Conservation (phyloP, 2,329 filamentous ascomycete species). For the Conoideocrella luteorostrata region DNA sequence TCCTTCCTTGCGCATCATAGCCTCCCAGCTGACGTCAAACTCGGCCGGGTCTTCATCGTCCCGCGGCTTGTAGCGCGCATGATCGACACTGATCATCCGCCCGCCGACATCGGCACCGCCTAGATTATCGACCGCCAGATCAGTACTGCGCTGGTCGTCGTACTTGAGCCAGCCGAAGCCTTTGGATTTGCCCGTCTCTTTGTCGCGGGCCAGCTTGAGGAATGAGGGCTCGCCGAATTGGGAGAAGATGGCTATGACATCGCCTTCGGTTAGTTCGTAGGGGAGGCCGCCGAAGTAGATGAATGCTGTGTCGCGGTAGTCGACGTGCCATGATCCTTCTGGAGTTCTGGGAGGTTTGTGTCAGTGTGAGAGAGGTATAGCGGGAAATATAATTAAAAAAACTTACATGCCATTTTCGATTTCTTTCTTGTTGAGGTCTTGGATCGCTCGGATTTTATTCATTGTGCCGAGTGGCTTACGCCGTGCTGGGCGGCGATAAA, state of each 20-base stretch:
- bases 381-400: too few relatives aligned
- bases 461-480: constrained; percentile 41
- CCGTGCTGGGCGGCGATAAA: not conserved
- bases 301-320: constrained; percentile 96
- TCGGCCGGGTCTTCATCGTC: constrained; percentile 68
- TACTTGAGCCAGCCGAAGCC: constrained; percentile 98
- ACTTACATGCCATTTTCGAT: constrained; percentile 79
- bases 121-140: constrained; percentile 92
- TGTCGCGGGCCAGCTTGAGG: constrained; percentile 86
- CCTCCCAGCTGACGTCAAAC: constrained; percentile 52
- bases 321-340: constrained; percentile 90
- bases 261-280: constrained; percentile 89
- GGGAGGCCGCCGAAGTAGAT: constrained; percentile 93
- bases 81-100: constrained; percentile 78
- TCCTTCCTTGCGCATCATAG: constrained; percentile 49
- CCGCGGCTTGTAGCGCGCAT: constrained; percentile 82
- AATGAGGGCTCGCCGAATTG: constrained; percentile 95
- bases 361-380: constrained; percentile 15
- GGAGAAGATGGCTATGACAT: constrained; percentile 92
- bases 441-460: constrained; percentile 91
- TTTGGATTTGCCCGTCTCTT: constrained; percentile 89
- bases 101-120: constrained; percentile 80
- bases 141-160: constrained; percentile 93
- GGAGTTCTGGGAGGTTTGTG: constrained; percentile 54
- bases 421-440: constrained; percentile 88